Evolutionary conservation across 331 rosid species (phyloP), one percentile per base, ranked within the genome.

Genomic region (Acacia pycnantha): DNA sequence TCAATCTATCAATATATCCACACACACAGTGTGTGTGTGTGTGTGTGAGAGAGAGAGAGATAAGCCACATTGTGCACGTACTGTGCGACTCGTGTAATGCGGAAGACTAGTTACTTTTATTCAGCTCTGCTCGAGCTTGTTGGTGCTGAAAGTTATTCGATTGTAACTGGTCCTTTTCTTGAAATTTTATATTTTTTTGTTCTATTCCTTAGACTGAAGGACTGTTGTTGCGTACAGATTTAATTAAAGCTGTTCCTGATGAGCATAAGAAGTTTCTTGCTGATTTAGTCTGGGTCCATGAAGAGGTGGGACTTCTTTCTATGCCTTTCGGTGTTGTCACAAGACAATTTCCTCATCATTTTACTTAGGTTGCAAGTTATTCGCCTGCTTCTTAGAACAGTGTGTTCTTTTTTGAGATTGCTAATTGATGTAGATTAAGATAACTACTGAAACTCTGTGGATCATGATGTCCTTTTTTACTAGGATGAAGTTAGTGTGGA

Each of bases 211-310:
- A 21, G 70, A 77, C 79, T 77, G 78, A 85, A 67, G 77, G 64
- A 70, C 35, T 50, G 29, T 80, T 74, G 24, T 82, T 88, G 43
- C 78, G 66, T 81, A 58, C 92, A 93, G 94, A 93, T 92, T 90
- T 93, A 94, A 88, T 92, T n/a, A 88, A 88, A 84, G 98, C 93
- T 27, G 97, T 93, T 82, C 98, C 98, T 73, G 97, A 93, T n/a
- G 92, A 90, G 24, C 99, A 95, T 87, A 95, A 93, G 92, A 90
- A 88, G 84, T 93, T 95, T 84, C 98, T 95, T 70, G 89, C 92
- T 64, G 82, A 93, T 85, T 68, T 93, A 93, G 92, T 86, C 70
- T 95, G 97, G 98, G 96, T 95, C 73, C 98, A 95, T 58, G 99
- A 92, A 87, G 97, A 95, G 99, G 99, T 90, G 56, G 61, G 86